Conservation (phyloP, 176 grass and related monocot species). For the Cocos nucifera region DNA sequence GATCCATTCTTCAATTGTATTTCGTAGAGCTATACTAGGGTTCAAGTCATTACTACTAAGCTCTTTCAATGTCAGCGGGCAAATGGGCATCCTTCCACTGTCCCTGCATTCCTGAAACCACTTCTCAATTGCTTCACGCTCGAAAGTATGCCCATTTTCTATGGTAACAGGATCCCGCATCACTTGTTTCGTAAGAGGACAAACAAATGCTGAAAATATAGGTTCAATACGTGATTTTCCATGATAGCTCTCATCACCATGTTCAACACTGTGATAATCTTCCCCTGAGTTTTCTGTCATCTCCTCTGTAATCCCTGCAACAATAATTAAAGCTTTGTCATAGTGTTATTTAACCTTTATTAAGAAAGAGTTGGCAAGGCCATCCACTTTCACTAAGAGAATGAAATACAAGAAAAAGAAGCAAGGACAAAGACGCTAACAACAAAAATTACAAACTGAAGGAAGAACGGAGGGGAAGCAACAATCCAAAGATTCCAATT, state of each 20-base stretch:
- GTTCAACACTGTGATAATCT: conserved; percentile 32
- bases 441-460: too few species aligned
- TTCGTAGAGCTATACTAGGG: conserved; percentile 59
- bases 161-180: conserved; percentile 72
- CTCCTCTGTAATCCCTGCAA: background rate
- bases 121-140: conserved; percentile 76
- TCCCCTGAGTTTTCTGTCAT: conserved; percentile 11
- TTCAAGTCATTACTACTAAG: conserved; percentile 43
- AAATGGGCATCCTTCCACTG: conserved; percentile 46
- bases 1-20: conserved; percentile 76
- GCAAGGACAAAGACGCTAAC: too few species aligned
- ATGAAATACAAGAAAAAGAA: too few species aligned
- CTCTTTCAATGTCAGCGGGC: conserved; percentile 59
- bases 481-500: too few species aligned
- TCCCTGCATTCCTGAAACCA: conserved; percentile 85
- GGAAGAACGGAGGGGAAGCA: too few species aligned
- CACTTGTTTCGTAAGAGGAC: conserved; percentile 65
- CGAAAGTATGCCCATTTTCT: conserved; percentile 82
- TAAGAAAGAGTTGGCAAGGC: too few species aligned
- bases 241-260: conserved; percentile 26
- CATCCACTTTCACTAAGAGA: too few species aligned
- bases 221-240: conserved; percentile 7
- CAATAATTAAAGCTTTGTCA: too few species aligned
- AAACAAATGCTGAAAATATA: conserved; percentile 77
- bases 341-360: too few species aligned